Base-by-base conservation (phyloP, 2,329 filamentous ascomycete genomes). In the Aspergillus oerlinghausenensis region DNA sequence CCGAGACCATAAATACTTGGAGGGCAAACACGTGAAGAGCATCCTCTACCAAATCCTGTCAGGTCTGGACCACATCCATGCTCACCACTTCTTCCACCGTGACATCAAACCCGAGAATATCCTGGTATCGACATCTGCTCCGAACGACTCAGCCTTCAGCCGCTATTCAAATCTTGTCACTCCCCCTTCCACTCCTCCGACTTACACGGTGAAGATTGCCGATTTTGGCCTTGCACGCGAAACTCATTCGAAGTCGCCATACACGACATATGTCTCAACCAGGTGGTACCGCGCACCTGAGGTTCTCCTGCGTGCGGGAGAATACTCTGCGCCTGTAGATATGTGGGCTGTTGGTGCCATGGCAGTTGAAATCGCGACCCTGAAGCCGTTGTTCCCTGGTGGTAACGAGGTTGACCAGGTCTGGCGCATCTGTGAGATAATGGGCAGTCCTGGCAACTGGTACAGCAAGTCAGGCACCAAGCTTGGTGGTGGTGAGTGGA, bases 71-170 rank as follows among this genome's bases (percentile, higher is more conserved):
- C 94, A 99, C 73, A 97, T 99, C 58, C 94, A 99, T 77, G 89
- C 92, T 40, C 91, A 97, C 77, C 86, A 90, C 73, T 99, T 99
- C 79, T 99, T 99, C 78, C 94, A 99, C 75, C 91, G 94, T 69
- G 94, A 99, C 71, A 97, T 99, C 77, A 99, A 99, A 75, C 94
- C 94, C 38, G 94, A 99, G 75, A 99, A 99, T 75, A 99, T 99
- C 58, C 84, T 99, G 26, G 93, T 99, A 8, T 96, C 94, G 0
- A 95, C 92, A 28, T 95, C 93, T 2, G 85, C 89, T 42, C 83
- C 90, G 63, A 88, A 88, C 63, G 94, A 99, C 52, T 94, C 89
- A 70, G 87, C 92, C 0, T 97, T 97, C 79, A 88, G 90, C 71
- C 85, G 94, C 66, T 99, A 99, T 75, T 97, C 94, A 0, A 84